Base-by-base conservation (phyloP, 345 rosid genomes). In the Lepidium sativum region DNA sequence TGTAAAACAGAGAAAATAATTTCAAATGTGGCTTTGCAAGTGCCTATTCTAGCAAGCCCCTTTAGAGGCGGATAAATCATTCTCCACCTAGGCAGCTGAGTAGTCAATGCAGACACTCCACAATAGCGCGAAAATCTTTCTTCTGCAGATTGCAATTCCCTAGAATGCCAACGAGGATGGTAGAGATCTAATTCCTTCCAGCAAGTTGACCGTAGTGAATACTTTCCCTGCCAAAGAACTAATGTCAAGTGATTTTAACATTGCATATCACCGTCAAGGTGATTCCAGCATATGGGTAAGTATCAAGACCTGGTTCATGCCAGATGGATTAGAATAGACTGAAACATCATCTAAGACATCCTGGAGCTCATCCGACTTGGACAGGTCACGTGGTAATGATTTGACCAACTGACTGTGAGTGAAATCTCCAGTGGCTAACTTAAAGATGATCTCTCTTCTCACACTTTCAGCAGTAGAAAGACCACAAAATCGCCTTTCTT, bases 141-240 rank as follows among this genome's bases (percentile, higher is more conserved):
- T 80, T 94, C 96, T 32, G 97, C 97, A 65, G 77, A 78, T 80
- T 94, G 99, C 81, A 94, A 74, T 63, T 94, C 96, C 75, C 96
- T 82, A 1, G 81, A 80, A 79, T 78, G 83, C 96, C 97, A 86
- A 42, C 91, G 92, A 69, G 92, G 96, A 67, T 90, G 91, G 78
- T 86, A 94, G 32, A 94, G 80, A 78, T 94, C 97, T 79, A 94
- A 79, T 80, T 94, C 97, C 79, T 86, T 84, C 99, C 99, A 94
- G 51, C 72, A 82, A 54, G 80, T 59, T 84, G 89, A 67, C 41
- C 81, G 80, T 60, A 94, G 69, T 34, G 96, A 85, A 80, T 90
- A 94, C 77, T 65, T 86, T 35, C 99, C 99, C 99, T 94, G 73
- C 45, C 50, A 68, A 41, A 12, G 67, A 25, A 64, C 55, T 77